phyloP scores from a whole-genome alignment of 192 early-diverging fungal species.

The Podochytrium sp. region DNA sequence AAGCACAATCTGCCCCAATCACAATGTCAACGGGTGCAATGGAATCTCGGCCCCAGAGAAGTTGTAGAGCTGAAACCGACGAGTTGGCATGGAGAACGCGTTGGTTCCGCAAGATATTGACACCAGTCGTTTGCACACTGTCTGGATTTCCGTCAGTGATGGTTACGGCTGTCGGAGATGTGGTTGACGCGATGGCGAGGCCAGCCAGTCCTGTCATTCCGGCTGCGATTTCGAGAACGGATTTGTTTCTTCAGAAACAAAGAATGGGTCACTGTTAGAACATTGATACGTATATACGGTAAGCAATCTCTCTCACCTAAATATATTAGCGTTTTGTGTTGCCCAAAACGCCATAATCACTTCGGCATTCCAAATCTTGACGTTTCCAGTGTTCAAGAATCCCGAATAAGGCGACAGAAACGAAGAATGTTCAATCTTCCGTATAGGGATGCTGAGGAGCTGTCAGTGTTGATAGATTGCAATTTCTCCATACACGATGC shows the following conservation, averaged over 20 bases:
- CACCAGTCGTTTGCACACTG: background rate
- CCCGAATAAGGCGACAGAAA: slow-evolving; percentile 11
- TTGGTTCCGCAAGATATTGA: background rate
- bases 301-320: background rate
- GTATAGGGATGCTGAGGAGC: too few species aligned
- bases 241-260: background rate
- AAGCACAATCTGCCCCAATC: slow-evolving; percentile 16
- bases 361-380: slow-evolving; percentile 20
- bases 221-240: slow-evolving; percentile 11
- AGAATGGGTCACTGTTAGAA: background rate
- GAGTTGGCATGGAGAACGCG: background rate
- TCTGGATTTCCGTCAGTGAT: slow-evolving; percentile 23
- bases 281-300: background rate
- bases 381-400: slow-evolving; percentile 27
- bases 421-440: background rate
- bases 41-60: background rate
- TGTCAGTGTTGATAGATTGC: too few species aligned
- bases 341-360: background rate
- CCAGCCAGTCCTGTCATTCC: slow-evolving; percentile 25
- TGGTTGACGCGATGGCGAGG: background rate
- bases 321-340: background rate
- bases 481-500: too few species aligned
- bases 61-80: background rate
- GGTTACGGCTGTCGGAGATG: background rate
- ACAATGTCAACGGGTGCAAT: background rate